Percentiles rank a stretch among this genome's conserved stretches.
Conservation (phyloP, 352 stramenopile genomes). For the Pythium myriotylum region DNA sequence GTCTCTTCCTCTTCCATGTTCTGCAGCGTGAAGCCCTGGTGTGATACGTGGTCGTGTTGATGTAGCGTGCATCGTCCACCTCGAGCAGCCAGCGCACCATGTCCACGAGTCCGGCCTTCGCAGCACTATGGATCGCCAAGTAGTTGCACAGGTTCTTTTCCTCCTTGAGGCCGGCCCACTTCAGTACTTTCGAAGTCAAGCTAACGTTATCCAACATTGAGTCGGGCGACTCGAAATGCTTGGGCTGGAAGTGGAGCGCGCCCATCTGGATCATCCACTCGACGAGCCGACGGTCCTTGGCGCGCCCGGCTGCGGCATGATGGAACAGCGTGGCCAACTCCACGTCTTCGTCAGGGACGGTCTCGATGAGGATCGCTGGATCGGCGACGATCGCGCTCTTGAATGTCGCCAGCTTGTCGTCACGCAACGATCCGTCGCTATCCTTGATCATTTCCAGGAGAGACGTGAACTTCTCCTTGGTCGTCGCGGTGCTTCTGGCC, state of each 20-base stretch:
- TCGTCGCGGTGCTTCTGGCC: not conserved
- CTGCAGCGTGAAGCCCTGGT: constrained; percentile 1
- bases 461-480: not conserved
- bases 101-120: constrained; percentile 1
- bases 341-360: not conserved
- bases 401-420: not conserved
- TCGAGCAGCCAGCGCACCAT: constrained; percentile 19
- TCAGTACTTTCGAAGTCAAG: not conserved
- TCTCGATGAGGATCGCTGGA: constrained; percentile 2
- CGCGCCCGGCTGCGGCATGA: constrained; percentile 32
- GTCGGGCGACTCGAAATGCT: constrained; percentile 1
- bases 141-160: not conserved
- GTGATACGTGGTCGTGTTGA: constrained; percentile 20
- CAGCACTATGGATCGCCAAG: constrained; percentile 17
- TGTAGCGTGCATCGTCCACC: constrained; percentile 8
- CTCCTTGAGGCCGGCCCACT: not conserved
- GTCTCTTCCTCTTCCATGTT: not conserved
- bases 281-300: constrained; percentile 30
- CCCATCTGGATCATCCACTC: constrained; percentile 48
- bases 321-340: constrained; percentile 24
- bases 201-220: not conserved
- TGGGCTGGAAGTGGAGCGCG: constrained; percentile 14
- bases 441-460: constrained; percentile 11
- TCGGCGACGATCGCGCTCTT: constrained; percentile 16
- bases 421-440: constrained; percentile 1